phyloP scores from a whole-genome alignment of 192 early-diverging fungal genomes.

The Coemansia biformis region DNA sequence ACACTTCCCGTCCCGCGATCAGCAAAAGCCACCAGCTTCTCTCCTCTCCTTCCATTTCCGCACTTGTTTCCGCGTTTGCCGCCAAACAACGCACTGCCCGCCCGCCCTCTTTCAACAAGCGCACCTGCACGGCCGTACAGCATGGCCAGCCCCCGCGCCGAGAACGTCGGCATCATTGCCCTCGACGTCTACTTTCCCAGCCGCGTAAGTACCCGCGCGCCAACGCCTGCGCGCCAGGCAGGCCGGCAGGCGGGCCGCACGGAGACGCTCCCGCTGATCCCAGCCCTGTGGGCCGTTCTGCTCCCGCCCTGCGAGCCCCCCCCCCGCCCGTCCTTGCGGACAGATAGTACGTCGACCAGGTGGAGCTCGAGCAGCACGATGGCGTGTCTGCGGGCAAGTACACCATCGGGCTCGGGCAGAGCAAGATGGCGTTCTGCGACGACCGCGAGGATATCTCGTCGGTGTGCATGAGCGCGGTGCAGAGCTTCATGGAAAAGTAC shows the following conservation, averaged over 20 bases:
- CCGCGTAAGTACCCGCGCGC: constrained; percentile 33
- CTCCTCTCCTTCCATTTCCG: constrained; percentile 3
- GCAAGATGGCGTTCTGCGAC: constrained; percentile 90
- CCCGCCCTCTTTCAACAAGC: no score
- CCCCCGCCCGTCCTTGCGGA: no score
- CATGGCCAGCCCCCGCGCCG: constrained; percentile 43
- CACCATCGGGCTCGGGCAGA: constrained; percentile 95
- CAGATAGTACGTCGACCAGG: constrained; percentile 37
- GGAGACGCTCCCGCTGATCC: no score
- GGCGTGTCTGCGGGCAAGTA: constrained; percentile 94
- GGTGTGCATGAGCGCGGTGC: constrained; percentile 63
- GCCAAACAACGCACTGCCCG: not conserved
- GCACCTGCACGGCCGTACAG: no score
- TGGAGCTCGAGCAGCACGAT: constrained; percentile 74
- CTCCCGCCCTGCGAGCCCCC: no score
- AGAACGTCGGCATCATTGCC: constrained; percentile 60
- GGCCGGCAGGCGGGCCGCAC: no score
- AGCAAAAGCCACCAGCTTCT: not conserved
- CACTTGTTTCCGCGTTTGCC: not conserved
- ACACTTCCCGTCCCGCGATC: no score
- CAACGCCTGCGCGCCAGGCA: no score
- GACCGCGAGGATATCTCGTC: constrained; percentile 74
- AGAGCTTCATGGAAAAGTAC: constrained; percentile 91
- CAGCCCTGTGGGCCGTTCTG: no score
- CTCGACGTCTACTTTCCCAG: constrained; percentile 66